Evolutionary conservation across 306 rosid genomes (phyloP).

Genomic region (Pachyrhizus erosus): DNA sequence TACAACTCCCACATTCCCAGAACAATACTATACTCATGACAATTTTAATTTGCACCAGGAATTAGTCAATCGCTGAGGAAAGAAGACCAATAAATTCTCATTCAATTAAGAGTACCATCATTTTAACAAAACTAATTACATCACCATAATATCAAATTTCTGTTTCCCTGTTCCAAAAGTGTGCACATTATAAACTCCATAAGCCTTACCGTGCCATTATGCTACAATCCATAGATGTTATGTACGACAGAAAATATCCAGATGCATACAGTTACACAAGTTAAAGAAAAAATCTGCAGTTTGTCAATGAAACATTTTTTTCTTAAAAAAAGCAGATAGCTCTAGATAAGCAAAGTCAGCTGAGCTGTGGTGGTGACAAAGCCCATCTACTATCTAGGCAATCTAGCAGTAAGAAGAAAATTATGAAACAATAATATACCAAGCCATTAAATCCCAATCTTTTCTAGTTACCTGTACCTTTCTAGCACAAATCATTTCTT

Average conservation of each 20-base stretch:
- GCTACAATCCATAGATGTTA: neutral
- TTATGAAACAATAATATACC: neutral
- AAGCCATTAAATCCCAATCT: neutral
- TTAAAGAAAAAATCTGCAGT: neutral
- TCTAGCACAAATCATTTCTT: neutral
- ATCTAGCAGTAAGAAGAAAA: neutral
- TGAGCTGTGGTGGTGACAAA: neutral
- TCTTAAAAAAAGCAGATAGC: neutral
- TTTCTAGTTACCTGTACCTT: too few species aligned
- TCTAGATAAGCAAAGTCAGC: neutral
- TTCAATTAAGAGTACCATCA: neutral
- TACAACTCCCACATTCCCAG: neutral
- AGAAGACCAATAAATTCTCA: slow-evolving; percentile 9
- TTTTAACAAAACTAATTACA: neutral
- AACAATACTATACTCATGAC: neutral
- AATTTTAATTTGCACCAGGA: neutral
- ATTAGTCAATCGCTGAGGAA: neutral
- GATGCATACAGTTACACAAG: neutral
- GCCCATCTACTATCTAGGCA: neutral
- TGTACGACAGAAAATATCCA: too few species aligned
- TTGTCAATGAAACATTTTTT: too few species aligned
- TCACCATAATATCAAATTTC: neutral
- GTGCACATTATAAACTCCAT: neutral
- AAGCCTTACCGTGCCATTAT: neutral
- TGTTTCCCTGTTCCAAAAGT: neutral